Percentiles rank a stretch among this genome's conserved stretches.
Conservation (phyloP, 192 early-diverging fungal genomes). For the Coemansia sp. region DNA sequence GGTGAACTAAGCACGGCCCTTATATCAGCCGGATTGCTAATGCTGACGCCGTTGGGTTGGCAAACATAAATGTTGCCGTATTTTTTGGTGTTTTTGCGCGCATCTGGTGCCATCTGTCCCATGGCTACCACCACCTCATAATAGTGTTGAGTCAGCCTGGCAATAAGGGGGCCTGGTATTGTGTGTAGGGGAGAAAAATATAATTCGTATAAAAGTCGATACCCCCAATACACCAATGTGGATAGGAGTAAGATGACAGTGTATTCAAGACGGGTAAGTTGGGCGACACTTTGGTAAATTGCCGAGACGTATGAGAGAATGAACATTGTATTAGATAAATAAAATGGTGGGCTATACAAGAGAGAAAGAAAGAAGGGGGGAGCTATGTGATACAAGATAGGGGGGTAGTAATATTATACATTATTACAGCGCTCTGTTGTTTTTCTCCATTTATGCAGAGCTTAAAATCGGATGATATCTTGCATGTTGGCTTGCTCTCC, state of each 20-base stretch:
- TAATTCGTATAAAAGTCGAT: neutral
- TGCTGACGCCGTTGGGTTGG: conserved; percentile 19
- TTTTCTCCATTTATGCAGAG: neutral
- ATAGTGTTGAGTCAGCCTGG: neutral
- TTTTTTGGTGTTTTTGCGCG: neutral
- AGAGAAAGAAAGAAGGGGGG: neutral
- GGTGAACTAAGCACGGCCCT: conserved; percentile 18
- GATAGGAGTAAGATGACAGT: neutral
- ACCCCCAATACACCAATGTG: neutral
- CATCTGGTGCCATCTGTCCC: conserved; percentile 10
- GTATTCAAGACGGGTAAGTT: neutral
- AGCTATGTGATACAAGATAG: neutral
- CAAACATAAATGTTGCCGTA: conserved; percentile 24
- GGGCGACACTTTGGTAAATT: neutral
- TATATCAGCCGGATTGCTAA: conserved; percentile 29
- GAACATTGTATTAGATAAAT: neutral
- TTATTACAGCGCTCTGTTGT: too few relatives aligned
- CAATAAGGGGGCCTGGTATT: conserved; percentile 17
- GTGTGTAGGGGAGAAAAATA: conserved; percentile 8
- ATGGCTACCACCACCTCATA: neutral
- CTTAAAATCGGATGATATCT: neutral
- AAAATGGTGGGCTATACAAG: neutral
- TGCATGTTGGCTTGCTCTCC: neutral
- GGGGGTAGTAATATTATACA: neutral
- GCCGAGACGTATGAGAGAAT: neutral